phyloP scores from a whole-genome alignment of 2,329 filamentous ascomycete genomes.

The Penicillium palitans region DNA sequence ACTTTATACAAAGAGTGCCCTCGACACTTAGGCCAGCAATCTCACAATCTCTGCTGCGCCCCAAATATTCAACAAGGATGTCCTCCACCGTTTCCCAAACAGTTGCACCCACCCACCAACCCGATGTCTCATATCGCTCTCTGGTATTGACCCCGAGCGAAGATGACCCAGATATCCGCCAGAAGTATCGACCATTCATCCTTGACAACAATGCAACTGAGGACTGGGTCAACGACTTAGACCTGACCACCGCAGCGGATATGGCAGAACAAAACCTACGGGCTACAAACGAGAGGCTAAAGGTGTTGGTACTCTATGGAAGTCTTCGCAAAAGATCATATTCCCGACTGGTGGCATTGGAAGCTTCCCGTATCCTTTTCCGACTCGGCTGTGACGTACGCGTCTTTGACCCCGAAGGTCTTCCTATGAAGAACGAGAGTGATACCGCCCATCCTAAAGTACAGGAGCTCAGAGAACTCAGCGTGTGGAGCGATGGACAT shows the following conservation, averaged over 20 bases:
- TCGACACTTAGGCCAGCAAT: not conserved
- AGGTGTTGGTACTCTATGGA: constrained; percentile 62
- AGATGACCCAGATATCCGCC: constrained; percentile 50
- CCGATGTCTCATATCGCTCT: constrained; percentile 21
- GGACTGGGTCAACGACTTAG: constrained; percentile 60
- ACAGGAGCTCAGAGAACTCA: constrained; percentile 62
- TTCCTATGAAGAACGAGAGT: constrained; percentile 65
- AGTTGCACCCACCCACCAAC: not conserved
- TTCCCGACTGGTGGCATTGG: constrained; percentile 60
- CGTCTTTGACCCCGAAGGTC: constrained; percentile 58
- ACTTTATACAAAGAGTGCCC: not conserved
- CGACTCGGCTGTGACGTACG: constrained; percentile 67
- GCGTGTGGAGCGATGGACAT: constrained; percentile 66
- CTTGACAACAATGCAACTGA: constrained; percentile 39
- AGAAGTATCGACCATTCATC: constrained; percentile 60
- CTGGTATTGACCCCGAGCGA: constrained; percentile 49
- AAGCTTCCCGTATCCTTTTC: constrained; percentile 61
- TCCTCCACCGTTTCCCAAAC: constrained; percentile 2
- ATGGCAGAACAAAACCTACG: constrained; percentile 53
- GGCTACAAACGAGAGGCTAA: constrained; percentile 47
- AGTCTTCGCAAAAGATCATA: constrained; percentile 60
- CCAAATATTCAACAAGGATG: constrained; percentile 3
- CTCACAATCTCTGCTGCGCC: not conserved
- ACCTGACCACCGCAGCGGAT: constrained; percentile 54
- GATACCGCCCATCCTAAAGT: constrained; percentile 61